Conservation (phyloP, 2,329 filamentous ascomycete species). For the Stenocarpella maydis region DNA sequence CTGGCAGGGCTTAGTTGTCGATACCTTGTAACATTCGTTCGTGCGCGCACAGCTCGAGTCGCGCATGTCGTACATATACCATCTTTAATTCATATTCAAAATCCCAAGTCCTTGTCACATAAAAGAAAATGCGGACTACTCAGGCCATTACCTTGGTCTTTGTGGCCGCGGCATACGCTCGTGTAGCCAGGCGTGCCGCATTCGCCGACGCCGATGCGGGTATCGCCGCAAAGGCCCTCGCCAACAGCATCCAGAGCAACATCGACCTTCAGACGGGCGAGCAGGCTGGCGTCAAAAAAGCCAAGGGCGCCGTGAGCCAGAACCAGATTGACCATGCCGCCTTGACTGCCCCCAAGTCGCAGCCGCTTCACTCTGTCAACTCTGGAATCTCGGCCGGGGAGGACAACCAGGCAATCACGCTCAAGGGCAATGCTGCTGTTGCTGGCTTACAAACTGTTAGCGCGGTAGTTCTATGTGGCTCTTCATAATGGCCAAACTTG, state of each 20-base stretch:
- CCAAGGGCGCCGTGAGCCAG: slow-evolving; percentile 20
- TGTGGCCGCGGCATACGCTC: not conserved
- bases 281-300: slow-evolving; percentile 24
- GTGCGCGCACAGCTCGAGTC: not conserved
- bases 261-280: slow-evolving; percentile 27
- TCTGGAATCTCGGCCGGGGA: slow-evolving; percentile 8
- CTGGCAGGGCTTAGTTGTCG: slow-evolving; percentile 10
- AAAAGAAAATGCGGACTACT: not conserved
- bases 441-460: slow-evolving; percentile 4
- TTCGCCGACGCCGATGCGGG: slow-evolving; percentile 23
- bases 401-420: slow-evolving; percentile 25
- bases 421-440: not conserved
- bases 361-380: slow-evolving; percentile 27
- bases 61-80: not conserved
- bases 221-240: slow-evolving; percentile 24
- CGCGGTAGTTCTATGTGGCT: not conserved
- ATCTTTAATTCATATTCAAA: not conserved
- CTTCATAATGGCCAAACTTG: too few species aligned
- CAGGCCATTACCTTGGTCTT: not conserved
- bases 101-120: too few species aligned
- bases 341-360: slow-evolving; percentile 20
- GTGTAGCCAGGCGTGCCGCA: slow-evolving; percentile 12
- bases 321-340: slow-evolving; percentile 8
- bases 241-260: slow-evolving; percentile 28
- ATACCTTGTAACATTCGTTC: not conserved